Conservation (phyloP, 768 basidiomycete species). For the Boletus rufocinnamomeus region DNA sequence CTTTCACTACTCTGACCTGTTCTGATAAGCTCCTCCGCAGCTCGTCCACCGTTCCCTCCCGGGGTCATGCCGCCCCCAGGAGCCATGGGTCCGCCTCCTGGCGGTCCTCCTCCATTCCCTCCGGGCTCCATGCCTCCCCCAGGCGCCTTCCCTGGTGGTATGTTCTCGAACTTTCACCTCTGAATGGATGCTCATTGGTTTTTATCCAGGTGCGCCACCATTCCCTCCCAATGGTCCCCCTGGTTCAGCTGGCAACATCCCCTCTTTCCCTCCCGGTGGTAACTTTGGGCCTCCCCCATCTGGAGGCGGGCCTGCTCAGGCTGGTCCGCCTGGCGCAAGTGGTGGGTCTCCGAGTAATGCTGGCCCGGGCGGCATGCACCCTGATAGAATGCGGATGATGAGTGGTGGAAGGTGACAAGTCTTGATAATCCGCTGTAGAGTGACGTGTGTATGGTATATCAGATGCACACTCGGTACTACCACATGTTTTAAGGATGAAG, state of each 20-base stretch:
- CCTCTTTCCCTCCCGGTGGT: slow-evolving; percentile 35
- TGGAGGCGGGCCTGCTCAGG: slow-evolving; percentile 44
- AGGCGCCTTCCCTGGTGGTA: slow-evolving; percentile 51
- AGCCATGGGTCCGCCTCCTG: slow-evolving; percentile 54
- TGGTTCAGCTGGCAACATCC: slow-evolving; percentile 33
- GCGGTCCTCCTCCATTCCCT: slow-evolving; percentile 74
- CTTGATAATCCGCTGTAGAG: not conserved
- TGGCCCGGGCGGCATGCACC: slow-evolving; percentile 76
- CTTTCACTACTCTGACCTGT: not conserved
- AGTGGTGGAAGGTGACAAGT: slow-evolving; percentile 31
- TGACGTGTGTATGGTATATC: not conserved
- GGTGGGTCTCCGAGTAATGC: slow-evolving; percentile 34
- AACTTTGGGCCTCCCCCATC: slow-evolving; percentile 40
- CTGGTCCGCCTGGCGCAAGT: slow-evolving; percentile 41
- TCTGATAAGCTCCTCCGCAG: slow-evolving; percentile 34
- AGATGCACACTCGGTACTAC: not conserved
- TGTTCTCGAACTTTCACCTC: slow-evolving; percentile 19
- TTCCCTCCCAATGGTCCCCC: slow-evolving; percentile 49
- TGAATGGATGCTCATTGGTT: slow-evolving; percentile 3
- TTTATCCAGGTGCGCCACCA: slow-evolving; percentile 43
- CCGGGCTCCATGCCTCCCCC: slow-evolving; percentile 54
- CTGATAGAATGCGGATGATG: slow-evolving; percentile 85
- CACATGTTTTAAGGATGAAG: not conserved
- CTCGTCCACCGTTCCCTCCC: slow-evolving; percentile 72
- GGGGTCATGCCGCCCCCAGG: slow-evolving; percentile 50